A percentile compares a stretch with the other conserved stretches of the same genome.
These are phyloP conservation scores for Rhododendron simsii DNA, from an alignment of 148 eudicot genomes.

Conservation along the genomic window DNA sequence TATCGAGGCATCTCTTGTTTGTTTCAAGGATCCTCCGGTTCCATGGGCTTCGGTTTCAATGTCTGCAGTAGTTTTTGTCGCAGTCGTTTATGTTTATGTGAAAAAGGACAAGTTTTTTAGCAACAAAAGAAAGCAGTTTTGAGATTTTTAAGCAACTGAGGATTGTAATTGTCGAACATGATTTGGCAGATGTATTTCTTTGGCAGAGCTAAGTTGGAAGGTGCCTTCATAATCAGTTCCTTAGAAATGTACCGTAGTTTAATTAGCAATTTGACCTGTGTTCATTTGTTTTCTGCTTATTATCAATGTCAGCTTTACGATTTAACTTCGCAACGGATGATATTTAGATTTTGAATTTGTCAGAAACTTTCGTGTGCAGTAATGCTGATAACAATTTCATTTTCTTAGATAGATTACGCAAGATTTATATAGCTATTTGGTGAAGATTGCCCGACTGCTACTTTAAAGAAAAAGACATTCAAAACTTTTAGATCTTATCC, in stretches of 20 bases:
- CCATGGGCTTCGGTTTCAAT: slow-evolving; percentile 70
- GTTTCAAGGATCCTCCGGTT: slow-evolving; percentile 90
- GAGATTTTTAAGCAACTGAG: slow-evolving; percentile 21
- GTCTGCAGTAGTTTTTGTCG: slow-evolving; percentile 45
- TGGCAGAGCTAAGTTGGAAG: slow-evolving; percentile 28
- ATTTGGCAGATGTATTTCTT: slow-evolving; percentile 30
- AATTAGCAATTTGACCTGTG: slow-evolving; percentile 3
- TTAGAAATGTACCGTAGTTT: slow-evolving; percentile 15
- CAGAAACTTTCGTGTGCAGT: background rate
- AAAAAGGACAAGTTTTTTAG: slow-evolving; percentile 69
- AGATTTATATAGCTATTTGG: background rate
- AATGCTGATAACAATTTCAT: background rate
- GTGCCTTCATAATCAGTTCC: slow-evolving; percentile 11
- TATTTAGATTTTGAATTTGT: background rate
- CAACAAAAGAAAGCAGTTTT: slow-evolving; percentile 93
- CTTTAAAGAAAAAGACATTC: background rate
- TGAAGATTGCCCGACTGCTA: background rate
- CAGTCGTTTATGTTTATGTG: slow-evolving; percentile 51
- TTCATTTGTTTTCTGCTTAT: slow-evolving; percentile 1
- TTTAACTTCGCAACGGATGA: background rate
- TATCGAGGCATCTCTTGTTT: slow-evolving; percentile 80
- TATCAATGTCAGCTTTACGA: background rate
- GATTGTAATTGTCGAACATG: slow-evolving; percentile 13
- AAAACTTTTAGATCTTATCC: background rate
- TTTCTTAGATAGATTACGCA: background rate